Base-by-base conservation (phyloP, 257 asterid species). In the Lavandula angustifolia region DNA sequence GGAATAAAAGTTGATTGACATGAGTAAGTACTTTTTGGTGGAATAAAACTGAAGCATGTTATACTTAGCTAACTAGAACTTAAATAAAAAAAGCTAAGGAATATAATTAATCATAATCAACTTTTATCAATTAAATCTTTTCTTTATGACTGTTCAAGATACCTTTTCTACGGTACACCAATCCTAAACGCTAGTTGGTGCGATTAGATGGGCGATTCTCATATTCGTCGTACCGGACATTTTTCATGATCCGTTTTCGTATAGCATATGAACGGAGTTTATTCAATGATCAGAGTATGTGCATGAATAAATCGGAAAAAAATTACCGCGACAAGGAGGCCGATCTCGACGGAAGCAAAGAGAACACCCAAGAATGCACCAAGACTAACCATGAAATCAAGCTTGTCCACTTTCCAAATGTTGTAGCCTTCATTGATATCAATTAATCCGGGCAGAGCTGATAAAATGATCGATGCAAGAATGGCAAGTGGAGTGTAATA, bases 241-340 rank as follows among this genome's bases (percentile, higher is more conserved):
- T 29, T 51, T 66, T 60, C 27, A 38, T n/a, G 11, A 22, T n/a
- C n/a, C n/a, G n/a, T n/a, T n/a, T n/a, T n/a, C n/a, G n/a, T n/a
- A n/a, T n/a, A n/a, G n/a, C n/a, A n/a, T n/a, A n/a, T n/a, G n/a
- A n/a, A n/a, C n/a, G n/a, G n/a, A n/a, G n/a, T n/a, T n/a, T n/a
- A n/a, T n/a, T n/a, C n/a, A n/a, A n/a, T n/a, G n/a, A n/a, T n/a
- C n/a, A n/a, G n/a, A n/a, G n/a, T n/a, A n/a, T n/a, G n/a, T n/a
- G n/a, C n/a, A n/a, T n/a, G n/a, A n/a, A n/a, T n/a, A n/a, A n/a
- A n/a, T n/a, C n/a, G n/a, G n/a, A n/a, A n/a, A n/a, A n/a, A n/a
- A n/a, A 43, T 69, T 85, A 89, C 95, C 91, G 94, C 95, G 9
- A 82, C 76, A 0, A 87, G 79, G 66, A 89, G 94, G 62, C 97